Evolutionary conservation across 148 eudicot genomes (phyloP), one percentile per base, ranked within the genome.

Genomic region (Rhododendron vialii): DNA sequence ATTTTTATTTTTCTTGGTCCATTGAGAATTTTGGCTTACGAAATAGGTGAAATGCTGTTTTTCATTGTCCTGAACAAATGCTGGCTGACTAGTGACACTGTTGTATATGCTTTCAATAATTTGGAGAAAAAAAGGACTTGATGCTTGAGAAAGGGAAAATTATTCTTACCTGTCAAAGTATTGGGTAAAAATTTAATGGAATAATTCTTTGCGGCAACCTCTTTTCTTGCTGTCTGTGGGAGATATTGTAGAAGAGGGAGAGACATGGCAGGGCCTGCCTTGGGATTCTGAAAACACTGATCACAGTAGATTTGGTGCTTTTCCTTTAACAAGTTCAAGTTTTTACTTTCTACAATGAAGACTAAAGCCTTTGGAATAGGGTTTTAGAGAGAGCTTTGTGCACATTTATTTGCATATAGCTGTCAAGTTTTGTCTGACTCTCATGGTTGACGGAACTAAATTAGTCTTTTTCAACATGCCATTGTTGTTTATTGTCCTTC

Each of bases 1-100:
- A 57, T 57, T 59, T 59, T 5, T 59, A 75, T 45, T 43, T 28
- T 85, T 86, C 36, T 55, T n/a, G 83, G 73, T 77, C n/a, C 45
- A 43, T n/a, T 26, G 43, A 12, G 33, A 26, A 51, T 76, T 76
- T 86, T 51, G 78, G 30, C 35, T 63, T 33, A 28, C 63, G 22
- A 43, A 55, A 45, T 11, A 61, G 35, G 77, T 75, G 73, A 85
- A 80, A 10, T 71, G 7, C 33, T 14, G 53, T 86, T 48, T 81
- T 74, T n/a, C 35, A 20, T 22, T 30, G 53, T 81, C 45, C 63
- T 51, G 41, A 33, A 78, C 8, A 43, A 59, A n/a, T 78, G 57
- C 26, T 38, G 50, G 28, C 48, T 82, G 8, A 33, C 50, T 57
- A 36, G 33, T 41, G 74, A 63, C 47, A 22, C 22, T 20, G 33